Base-by-base conservation (phyloP, 2,329 filamentous ascomycete species). In the Dactylella cylindrospora region DNA sequence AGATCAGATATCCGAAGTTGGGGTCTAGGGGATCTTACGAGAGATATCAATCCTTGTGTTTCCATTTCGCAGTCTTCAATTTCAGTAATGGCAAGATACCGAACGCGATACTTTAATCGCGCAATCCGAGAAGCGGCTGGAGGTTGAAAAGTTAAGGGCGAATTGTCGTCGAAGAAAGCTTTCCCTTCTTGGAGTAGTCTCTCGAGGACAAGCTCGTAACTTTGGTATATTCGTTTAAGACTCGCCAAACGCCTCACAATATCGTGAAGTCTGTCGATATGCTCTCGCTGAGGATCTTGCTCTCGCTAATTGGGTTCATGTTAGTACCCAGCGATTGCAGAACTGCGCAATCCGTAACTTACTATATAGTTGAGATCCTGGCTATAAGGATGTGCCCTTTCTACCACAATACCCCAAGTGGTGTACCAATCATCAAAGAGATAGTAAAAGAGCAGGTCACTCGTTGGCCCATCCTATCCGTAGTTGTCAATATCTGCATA, bases 371-470 rank as follows among this genome's bases (percentile, higher is more conserved):
- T 76, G n/a, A 85, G 73, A 41, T 45, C 67, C 12, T 71, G 69
- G 2, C 74, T 74, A 41, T 78, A 78, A 39, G 73, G 74, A 53
- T 77, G 75, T 59, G 83, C 79, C 49, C 78, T 75, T 13, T 79
- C 76, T 1, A 80, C 78, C 38, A 84, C 78, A 6, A 84, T 73
- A 22, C 76, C 76, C 68, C 82, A 84, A 45, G 78, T 82, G 6
- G 81, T 80, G 41, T 79, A 76, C 81, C 81, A 84, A 68, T 84
- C 82, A 68, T 85, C 82, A 67, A 84, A 85, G 2, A 85, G 75
- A 32, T 84, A 84, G 68, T 84, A 84, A 68, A 84, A 82, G 1
- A 85, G 73, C 10, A 84, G 68, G 19, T 81, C 81, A 0, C 82
- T 77, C 0, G 78, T 77, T 62, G 84, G 81, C 12, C 64, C 54